Evolutionary conservation across 1,139 yeast species (phyloP), one percentile per base, ranked within the genome.

Genomic region (Geotrichum australiense): DNA sequence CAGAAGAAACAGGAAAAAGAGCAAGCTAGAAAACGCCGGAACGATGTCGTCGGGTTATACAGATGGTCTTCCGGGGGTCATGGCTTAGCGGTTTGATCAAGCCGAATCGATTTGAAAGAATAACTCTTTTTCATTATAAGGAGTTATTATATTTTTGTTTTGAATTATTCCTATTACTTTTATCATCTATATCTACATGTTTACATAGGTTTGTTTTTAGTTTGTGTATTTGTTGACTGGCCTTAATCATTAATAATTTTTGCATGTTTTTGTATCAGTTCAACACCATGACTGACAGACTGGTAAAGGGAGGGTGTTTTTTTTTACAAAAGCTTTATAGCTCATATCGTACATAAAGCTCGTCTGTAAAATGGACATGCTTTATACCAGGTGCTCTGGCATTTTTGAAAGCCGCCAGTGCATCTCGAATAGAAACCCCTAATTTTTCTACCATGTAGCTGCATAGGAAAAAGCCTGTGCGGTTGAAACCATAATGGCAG

Each of bases 401-500:
- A 0, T 43, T 50, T 39, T 66, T 68, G 56, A 79, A 82, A 0
- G 79, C 80, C 11, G 67, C 73, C 4, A 82, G 69, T 0, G 91
- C 85, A 37, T 78, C 82, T 36, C 65, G 65, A 3, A 81, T 84
- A 2, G 71, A 54, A 74, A 82, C 74, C 0, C 76, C 77, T 21
- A 74, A 61, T 43, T 64, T 63, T 52, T 80, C 86, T 32, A 82
- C 70, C 54, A 82, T 64, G 56, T 78, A 82, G 53, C 84, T 76
- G 53, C 85, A 78, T 20, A 82, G 74, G 46, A 82, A 69, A 53
- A 76, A 82, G 1, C 93, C 93, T 0, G 93, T 82, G 42, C 93
- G 65, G 58, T 82, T 82, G 59, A 80, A 83, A 2, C 93, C 93
- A 56, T 82, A 82, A 57, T 82, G 93, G 57, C 93, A 82, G 59